phyloP scores from a whole-genome alignment of 2,329 filamentous ascomycete species.

The Microdochium paspali region DNA sequence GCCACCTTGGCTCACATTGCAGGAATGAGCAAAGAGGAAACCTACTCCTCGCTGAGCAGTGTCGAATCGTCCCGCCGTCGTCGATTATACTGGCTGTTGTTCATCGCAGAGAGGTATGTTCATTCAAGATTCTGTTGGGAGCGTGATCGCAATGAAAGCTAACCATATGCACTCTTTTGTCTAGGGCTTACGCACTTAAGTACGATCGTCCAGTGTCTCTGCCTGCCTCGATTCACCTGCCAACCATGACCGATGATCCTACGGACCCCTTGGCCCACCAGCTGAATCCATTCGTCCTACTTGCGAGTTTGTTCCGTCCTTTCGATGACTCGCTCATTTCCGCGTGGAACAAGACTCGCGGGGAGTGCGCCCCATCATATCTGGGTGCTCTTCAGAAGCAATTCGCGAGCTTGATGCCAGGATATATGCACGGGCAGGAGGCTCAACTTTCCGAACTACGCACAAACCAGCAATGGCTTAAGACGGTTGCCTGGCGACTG shows the following conservation, averaged over 20 bases:
- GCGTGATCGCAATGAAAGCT: background rate
- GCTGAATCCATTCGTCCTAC: conserved; percentile 45
- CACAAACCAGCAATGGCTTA: conserved; percentile 56
- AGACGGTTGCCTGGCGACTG: conserved; percentile 54
- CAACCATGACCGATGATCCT: conserved; percentile 51
- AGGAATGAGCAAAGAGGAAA: conserved; percentile 52
- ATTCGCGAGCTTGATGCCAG: conserved; percentile 43
- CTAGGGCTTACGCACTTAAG: conserved; percentile 60
- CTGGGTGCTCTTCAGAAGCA: conserved; percentile 52
- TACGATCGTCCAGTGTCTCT: conserved; percentile 61
- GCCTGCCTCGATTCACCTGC: conserved; percentile 58
- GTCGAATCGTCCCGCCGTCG: conserved; percentile 54
- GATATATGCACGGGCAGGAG: conserved; percentile 40
- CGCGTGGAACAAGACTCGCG: conserved; percentile 57
- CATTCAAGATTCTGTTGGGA: background rate
- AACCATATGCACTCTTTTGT: background rate
- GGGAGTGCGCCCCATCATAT: conserved; percentile 46
- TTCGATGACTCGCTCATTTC: conserved; percentile 57
- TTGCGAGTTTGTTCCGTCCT: conserved; percentile 54
- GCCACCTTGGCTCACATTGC: conserved; percentile 58
- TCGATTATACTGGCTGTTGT: conserved; percentile 65
- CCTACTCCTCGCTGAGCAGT: conserved; percentile 45
- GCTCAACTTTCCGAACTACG: conserved; percentile 44
- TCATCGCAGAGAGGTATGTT: conserved; percentile 57
- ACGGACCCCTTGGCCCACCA: conserved; percentile 43